These are phyloP conservation scores for Cardamine resedifolia DNA, from an alignment of 345 rosid species.

Conservation along the genomic window DNA sequence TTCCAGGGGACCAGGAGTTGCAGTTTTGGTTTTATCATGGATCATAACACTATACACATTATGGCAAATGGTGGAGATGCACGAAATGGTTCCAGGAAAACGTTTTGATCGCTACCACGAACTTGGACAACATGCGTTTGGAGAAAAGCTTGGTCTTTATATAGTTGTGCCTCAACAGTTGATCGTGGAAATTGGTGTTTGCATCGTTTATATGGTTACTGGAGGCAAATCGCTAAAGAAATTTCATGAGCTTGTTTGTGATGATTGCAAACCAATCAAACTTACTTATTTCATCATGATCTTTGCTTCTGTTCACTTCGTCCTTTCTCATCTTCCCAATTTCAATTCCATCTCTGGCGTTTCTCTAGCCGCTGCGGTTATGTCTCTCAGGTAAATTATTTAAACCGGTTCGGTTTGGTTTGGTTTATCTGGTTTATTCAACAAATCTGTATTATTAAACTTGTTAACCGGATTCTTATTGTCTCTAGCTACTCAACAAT, in stretches of 20 bases:
- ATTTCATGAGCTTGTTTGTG: constrained; percentile 51
- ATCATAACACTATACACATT: constrained; percentile 45
- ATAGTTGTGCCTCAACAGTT: constrained; percentile 83
- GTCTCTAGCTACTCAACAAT: constrained; percentile 68
- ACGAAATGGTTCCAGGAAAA: constrained; percentile 74
- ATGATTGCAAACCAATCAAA: constrained; percentile 45
- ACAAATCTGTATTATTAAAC: neutral
- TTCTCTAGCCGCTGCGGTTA: constrained; percentile 76
- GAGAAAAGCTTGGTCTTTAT: constrained; percentile 77
- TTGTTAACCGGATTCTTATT: neutral
- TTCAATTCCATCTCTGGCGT: constrained; percentile 75
- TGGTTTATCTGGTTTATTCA: neutral
- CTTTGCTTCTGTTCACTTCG: constrained; percentile 75
- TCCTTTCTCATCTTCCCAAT: constrained; percentile 81
- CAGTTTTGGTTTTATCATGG: constrained; percentile 31
- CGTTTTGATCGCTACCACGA: constrained; percentile 83
- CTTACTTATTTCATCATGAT: constrained; percentile 69
- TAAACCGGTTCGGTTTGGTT: neutral
- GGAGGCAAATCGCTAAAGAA: constrained; percentile 73
- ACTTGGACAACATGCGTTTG: constrained; percentile 76
- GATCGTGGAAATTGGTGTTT: constrained; percentile 61
- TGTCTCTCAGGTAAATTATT: constrained; percentile 63
- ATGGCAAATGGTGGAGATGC: no score
- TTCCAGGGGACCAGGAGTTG: constrained; percentile 37
- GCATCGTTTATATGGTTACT: constrained; percentile 84